phyloP scores from a whole-genome alignment of 225 moss, liverwort and hornwort species.

The Pleurozium schreberi region DNA sequence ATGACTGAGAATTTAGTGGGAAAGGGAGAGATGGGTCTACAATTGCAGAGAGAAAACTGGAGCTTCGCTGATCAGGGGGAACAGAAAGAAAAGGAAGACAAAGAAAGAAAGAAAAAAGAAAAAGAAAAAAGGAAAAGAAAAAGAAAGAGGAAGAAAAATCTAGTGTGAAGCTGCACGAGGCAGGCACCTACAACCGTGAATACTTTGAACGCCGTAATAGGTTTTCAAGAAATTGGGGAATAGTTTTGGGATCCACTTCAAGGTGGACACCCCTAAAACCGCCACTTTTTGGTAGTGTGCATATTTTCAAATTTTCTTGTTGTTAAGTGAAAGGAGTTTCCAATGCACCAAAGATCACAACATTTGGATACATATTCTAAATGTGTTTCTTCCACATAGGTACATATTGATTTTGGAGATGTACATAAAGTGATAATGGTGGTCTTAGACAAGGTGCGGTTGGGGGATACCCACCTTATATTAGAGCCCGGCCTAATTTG shows the following conservation, averaged over 20 bases:
- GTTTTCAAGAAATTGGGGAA: not conserved
- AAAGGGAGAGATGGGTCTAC: not conserved
- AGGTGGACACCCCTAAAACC: not conserved
- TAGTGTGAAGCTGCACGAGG: too few species aligned
- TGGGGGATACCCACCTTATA: not conserved
- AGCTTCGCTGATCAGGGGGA: not conserved
- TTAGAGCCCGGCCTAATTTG: not conserved
- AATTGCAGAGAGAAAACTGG: not conserved
- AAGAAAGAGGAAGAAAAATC: not conserved
- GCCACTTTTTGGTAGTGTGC: not conserved
- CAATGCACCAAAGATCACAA: not conserved
- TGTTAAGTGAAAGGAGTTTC: not conserved
- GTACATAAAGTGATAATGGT: not conserved
- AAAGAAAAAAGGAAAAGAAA: not conserved
- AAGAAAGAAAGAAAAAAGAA: too few species aligned
- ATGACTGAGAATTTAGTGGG: not conserved
- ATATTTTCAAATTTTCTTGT: not conserved
- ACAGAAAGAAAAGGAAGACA: not conserved
- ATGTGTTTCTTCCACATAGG: rapidly evolving
- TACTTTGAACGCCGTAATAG: not conserved
- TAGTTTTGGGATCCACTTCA: not conserved
- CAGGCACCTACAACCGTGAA: not conserved
- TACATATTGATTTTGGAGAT: not conserved
- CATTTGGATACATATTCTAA: not conserved
- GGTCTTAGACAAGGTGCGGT: rapidly evolving